Conservation (phyloP, 805 yeast species). For the Lachancea dasiensis region DNA sequence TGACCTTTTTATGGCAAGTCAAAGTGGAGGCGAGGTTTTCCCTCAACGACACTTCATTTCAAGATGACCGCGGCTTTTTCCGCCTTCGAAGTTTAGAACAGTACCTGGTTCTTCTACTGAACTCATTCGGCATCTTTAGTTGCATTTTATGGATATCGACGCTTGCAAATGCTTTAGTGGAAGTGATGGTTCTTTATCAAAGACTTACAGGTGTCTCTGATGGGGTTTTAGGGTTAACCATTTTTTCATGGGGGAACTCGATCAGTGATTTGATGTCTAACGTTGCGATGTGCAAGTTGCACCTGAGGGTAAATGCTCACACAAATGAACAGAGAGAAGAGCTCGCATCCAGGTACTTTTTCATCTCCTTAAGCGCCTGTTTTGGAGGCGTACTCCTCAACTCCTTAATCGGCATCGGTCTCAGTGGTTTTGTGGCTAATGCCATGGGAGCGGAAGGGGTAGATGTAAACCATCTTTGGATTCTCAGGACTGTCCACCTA, state of each 20-base stretch:
- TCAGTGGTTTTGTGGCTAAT: constrained; percentile 54
- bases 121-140: constrained; percentile 26
- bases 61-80: constrained; percentile 1
- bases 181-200: constrained; percentile 32
- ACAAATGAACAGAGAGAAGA: constrained; percentile 15
- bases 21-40: not conserved
- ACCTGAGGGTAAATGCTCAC: constrained; percentile 23
- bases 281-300: constrained; percentile 65
- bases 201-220: constrained; percentile 48
- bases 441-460: constrained; percentile 13
- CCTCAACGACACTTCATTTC: constrained; percentile 1
- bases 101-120: constrained; percentile 12
- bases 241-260: constrained; percentile 92
- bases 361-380: constrained; percentile 90
- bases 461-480: constrained; percentile 19
- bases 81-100: not conserved
- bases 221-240: constrained; percentile 82
- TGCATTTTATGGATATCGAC: constrained; percentile 31
- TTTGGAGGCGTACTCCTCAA: constrained; percentile 88
- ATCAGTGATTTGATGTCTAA: constrained; percentile 87
- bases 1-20: constrained; percentile 1
- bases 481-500: constrained; percentile 20
- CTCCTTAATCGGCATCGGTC: constrained; percentile 73
- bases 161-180: constrained; percentile 32
- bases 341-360: constrained; percentile 57